Evolutionary conservation across 176 grass and related monocot genomes (phyloP).

Genomic region (Cenchrus purpureus): DNA sequence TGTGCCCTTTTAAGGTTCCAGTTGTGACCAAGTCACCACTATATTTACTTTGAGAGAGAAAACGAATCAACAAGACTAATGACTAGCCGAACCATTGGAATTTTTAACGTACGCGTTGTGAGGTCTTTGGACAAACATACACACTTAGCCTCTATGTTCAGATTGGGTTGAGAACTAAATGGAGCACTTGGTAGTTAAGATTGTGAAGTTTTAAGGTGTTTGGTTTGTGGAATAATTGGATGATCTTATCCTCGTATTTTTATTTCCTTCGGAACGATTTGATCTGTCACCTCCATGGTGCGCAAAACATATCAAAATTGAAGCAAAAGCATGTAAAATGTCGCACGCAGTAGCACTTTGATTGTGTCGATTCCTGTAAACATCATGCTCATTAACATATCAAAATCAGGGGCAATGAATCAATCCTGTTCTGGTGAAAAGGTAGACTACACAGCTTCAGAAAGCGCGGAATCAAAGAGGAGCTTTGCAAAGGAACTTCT

Average conservation of each 20-base stretch:
- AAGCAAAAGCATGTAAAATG: neutral
- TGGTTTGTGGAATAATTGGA: no score
- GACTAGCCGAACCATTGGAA: neutral
- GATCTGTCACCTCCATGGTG: no score
- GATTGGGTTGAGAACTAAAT: neutral
- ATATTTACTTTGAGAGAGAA: neutral
- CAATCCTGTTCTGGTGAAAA: neutral
- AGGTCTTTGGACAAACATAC: neutral
- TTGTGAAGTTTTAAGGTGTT: neutral
- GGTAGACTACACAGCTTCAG: constrained; percentile 11
- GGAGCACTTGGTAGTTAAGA: neutral
- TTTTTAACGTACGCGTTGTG: neutral
- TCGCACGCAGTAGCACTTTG: neutral
- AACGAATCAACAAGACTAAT: neutral
- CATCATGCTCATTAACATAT: neutral
- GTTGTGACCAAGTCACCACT: neutral
- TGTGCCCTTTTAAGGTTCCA: constrained; percentile 1
- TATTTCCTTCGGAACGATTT: no score
- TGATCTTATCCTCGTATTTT: no score
- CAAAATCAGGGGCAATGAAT: neutral
- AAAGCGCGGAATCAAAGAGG: neutral
- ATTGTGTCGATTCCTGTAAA: neutral
- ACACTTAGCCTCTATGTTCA: constrained; percentile 10
- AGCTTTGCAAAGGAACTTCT: neutral
- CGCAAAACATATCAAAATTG: neutral